Evolutionary conservation across 2,329 filamentous ascomycete species (phyloP).

Genomic region (Aspergillus pseudonomiae): DNA sequence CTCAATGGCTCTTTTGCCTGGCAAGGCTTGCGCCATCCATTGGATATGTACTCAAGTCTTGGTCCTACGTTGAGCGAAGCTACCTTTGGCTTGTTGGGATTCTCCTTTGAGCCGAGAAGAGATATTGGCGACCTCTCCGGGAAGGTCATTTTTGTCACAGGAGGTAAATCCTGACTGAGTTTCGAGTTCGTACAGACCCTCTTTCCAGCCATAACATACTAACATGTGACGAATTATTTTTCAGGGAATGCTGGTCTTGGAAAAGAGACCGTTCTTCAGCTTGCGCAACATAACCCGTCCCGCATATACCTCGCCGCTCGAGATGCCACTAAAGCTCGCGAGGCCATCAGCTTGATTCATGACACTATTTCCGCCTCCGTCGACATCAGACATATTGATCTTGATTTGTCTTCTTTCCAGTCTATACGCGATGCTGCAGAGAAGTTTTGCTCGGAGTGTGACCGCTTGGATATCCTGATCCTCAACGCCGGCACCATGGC

Average conservation of each 20-base stretch:
- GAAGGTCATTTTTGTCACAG: conserved; percentile 57
- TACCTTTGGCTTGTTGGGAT: conserved; percentile 37
- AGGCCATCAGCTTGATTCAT: conserved; percentile 49
- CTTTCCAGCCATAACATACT: background rate
- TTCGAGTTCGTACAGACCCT: background rate
- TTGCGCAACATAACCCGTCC: conserved; percentile 54
- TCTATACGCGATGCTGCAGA: conserved; percentile 51
- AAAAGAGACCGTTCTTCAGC: conserved; percentile 50
- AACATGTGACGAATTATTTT: background rate
- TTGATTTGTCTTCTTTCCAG: conserved; percentile 55
- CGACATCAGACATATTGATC: conserved; percentile 49
- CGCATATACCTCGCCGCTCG: conserved; percentile 61
- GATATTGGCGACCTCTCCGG: conserved; percentile 51
- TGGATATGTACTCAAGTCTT: conserved; percentile 34
- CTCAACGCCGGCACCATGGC: conserved; percentile 54
- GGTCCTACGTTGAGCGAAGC: conserved; percentile 40
- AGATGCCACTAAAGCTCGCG: conserved; percentile 45
- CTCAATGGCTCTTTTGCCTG: conserved; percentile 20
- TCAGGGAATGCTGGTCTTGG: conserved; percentile 52
- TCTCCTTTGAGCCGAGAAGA: conserved; percentile 45
- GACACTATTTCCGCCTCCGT: conserved; percentile 32
- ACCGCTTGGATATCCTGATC: conserved; percentile 50
- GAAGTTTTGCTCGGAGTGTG: conserved; percentile 42
- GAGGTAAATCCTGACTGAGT: conserved; percentile 40
- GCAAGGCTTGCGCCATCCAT: conserved; percentile 32